Conservation (phyloP, 805 yeast species). For the Zygosaccharomyces kombuchaensis region DNA sequence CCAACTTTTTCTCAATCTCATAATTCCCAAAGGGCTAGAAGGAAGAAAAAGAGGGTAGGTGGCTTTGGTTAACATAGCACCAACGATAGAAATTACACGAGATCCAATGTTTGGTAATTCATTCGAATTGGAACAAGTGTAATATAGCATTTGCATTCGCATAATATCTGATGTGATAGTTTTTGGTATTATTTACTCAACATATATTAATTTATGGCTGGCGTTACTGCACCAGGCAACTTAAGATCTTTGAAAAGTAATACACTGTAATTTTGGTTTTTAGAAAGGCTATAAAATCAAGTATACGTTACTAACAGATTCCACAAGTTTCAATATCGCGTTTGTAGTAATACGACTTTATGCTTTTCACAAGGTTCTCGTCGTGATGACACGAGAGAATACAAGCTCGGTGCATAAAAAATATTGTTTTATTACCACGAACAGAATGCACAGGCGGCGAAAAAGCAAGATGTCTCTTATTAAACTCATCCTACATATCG, state of each 20-base stretch:
- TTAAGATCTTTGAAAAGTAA: too few relatives aligned
- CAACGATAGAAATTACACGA: background rate
- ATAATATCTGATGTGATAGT: too few relatives aligned
- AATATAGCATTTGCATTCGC: background rate
- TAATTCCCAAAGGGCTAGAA: constrained; percentile 17
- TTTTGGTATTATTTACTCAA: too few relatives aligned
- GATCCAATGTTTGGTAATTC: background rate
- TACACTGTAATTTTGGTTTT: too few relatives aligned
- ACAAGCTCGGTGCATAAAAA: background rate
- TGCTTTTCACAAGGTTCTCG: background rate
- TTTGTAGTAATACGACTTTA: background rate
- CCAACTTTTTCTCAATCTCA: constrained; percentile 21
- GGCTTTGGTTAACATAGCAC: constrained; percentile 41
- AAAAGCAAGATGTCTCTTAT: constrained; percentile 7
- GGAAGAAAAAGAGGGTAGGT: constrained; percentile 42
- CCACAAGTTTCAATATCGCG: too few relatives aligned
- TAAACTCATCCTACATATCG: constrained; percentile 1
- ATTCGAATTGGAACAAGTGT: background rate
- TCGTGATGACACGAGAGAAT: background rate
- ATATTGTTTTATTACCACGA: background rate
- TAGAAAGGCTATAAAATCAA: too few relatives aligned
- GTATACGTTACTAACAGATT: too few relatives aligned
- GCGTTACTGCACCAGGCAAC: too few relatives aligned
- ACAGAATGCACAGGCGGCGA: background rate
- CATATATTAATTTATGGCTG: too few relatives aligned